Conservation (phyloP, 2,329 filamentous ascomycete genomes). For the Colletotrichum godetiae region DNA sequence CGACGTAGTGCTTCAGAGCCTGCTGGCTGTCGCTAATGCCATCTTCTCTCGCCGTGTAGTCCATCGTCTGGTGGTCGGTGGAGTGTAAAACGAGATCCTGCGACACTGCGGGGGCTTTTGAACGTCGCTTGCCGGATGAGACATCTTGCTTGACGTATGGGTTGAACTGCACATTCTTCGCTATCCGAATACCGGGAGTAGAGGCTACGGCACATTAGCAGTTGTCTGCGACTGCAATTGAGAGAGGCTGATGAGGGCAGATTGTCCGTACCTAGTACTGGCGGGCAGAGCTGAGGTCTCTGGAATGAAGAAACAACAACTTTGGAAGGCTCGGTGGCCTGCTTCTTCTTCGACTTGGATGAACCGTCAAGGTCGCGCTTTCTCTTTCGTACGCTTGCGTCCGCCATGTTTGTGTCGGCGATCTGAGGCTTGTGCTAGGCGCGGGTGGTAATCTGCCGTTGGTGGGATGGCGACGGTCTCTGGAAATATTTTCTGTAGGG, state of each 20-base stretch:
- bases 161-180: slow-evolving; percentile 55
- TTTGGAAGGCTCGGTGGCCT: slow-evolving; percentile 46
- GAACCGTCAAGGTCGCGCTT: slow-evolving; percentile 59
- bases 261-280: slow-evolving; percentile 61
- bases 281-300: slow-evolving; percentile 59
- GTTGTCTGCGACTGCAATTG: not conserved
- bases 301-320: slow-evolving; percentile 60
- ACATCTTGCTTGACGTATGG: slow-evolving; percentile 57
- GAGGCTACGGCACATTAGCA: slow-evolving; percentile 36
- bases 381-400: slow-evolving; percentile 60
- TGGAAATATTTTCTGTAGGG: slow-evolving; percentile 38
- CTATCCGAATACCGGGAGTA: slow-evolving; percentile 50
- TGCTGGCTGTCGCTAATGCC: slow-evolving; percentile 39
- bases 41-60: slow-evolving; percentile 70
- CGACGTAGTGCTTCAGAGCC: slow-evolving; percentile 72
- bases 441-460: slow-evolving; percentile 7
- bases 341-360: slow-evolving; percentile 62
- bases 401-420: slow-evolving; percentile 47
- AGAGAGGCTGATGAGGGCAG: not conserved
- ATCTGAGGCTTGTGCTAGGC: not conserved
- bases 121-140: slow-evolving; percentile 52
- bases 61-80: slow-evolving; percentile 64
- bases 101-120: slow-evolving; percentile 48
- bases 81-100: slow-evolving; percentile 69
- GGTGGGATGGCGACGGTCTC: slow-evolving; percentile 9